A percentile compares a stretch with the other conserved stretches of the same genome.
Evolutionary conservation across 1,139 yeast genomes (phyloP).

Genomic region (Taphrina communis): DNA sequence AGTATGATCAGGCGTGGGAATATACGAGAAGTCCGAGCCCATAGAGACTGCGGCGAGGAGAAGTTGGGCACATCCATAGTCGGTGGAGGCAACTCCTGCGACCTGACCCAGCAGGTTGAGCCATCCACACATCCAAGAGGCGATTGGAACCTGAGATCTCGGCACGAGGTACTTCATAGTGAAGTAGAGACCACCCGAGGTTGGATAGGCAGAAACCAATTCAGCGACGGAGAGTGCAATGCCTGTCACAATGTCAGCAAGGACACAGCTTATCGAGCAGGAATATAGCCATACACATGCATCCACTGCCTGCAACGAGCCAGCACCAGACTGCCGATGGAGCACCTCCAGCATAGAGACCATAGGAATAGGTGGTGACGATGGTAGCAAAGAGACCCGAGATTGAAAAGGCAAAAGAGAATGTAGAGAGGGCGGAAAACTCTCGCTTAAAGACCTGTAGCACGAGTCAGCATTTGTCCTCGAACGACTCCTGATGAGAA

Average conservation of each 20-base stretch:
- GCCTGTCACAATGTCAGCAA: background rate
- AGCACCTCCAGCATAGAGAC: conserved; percentile 42
- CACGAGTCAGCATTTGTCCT: conserved; percentile 45
- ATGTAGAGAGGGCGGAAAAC: conserved; percentile 65
- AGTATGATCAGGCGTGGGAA: conserved; percentile 55
- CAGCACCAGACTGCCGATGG: conserved; percentile 43
- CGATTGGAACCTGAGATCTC: conserved; percentile 50
- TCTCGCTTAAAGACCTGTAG: conserved; percentile 74
- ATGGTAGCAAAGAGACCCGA: conserved; percentile 75
- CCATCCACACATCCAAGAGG: conserved; percentile 59
- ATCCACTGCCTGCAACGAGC: conserved; percentile 40
- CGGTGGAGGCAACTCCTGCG: conserved; percentile 56
- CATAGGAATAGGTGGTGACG: conserved; percentile 53
- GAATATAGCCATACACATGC: conserved; percentile 58
- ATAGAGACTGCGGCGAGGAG: conserved; percentile 56
- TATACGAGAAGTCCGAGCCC: conserved; percentile 54
- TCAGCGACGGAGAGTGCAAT: conserved; percentile 66
- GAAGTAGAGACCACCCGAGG: conserved; percentile 68
- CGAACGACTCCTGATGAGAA: too few species aligned
- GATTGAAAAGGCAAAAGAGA: conserved; percentile 63
- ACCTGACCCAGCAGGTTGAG: conserved; percentile 56
- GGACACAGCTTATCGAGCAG: background rate
- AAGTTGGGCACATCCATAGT: conserved; percentile 54
- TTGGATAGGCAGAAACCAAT: conserved; percentile 69
- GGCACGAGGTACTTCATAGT: conserved; percentile 48